Base-by-base conservation (phyloP, 768 basidiomycete genomes). In the Suillus brevipes region DNA sequence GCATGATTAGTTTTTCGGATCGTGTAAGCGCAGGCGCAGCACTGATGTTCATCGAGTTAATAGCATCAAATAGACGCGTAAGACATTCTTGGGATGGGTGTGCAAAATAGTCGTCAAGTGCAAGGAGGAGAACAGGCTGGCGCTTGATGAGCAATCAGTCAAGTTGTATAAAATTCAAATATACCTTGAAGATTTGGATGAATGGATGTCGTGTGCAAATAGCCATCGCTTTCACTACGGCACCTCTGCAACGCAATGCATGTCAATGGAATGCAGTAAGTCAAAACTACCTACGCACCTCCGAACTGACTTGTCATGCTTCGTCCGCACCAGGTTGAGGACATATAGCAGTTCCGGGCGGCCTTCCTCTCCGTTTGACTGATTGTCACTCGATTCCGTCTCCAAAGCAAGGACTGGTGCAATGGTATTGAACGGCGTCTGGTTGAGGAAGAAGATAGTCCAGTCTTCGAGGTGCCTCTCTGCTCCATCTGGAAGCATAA, bases 361-460 rank as follows among this genome's bases (percentile, higher is more conserved):
- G 25, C 72, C 67, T 58, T 70, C 78, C n/a, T 74, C 63, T 63
- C 67, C 63, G 68, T 64, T 56, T 57, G 73, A 65, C 53, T 66
- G 20, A n/a, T 73, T 74, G 2, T 77, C 79, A 9, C 71, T 71
- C 14, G 73, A 61, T 31, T 79, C 77, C 1, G 84, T 86, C 70
- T 91, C 90, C 67, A 90, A 79, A 1, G 91, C 87, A 49, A 96
- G 83, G 18, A 95, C 85, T 7, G 94, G 91, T 2, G 89, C 86
- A 68, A 97, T 93, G 20, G 89, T 89, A 73, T 95, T 95, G 79
- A 90, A 92, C 0, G 89, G 83, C 0, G 92, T 94, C 78, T 98
- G 97, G 74, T 98, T 98, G 64, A 99, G 85, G 77, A 97, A 97
- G 84, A 99, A 99, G 52, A 98, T 89, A 6, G 97, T 99, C 96